These are phyloP conservation scores for Aspergillus affinis DNA, from an alignment of 495 filamentous ascomycete species.

Conservation along the genomic window DNA sequence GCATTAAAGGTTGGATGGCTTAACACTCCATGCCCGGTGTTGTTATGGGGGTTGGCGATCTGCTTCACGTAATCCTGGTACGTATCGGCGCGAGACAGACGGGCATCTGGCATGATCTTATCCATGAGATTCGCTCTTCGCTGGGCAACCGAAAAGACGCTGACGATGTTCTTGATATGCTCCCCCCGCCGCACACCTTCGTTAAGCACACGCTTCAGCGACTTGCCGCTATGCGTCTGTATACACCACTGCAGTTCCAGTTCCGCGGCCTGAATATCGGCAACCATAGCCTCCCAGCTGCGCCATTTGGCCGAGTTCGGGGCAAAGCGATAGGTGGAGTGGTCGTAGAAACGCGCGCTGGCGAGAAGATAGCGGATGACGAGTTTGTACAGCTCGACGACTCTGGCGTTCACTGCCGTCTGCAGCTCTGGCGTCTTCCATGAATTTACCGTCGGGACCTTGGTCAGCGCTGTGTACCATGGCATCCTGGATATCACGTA, in stretches of 20 bases:
- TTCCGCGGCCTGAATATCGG: background rate
- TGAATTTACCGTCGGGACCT: background rate
- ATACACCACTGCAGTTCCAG: background rate
- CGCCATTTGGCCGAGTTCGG: conserved; percentile 4
- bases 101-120: conserved; percentile 3
- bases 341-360: background rate
- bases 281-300: conserved; percentile 10
- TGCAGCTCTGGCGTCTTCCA: conserved; percentile 3
- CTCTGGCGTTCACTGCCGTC: background rate
- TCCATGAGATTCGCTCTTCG: background rate
- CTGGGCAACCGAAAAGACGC: conserved; percentile 4
- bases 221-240: background rate
- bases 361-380: conserved; percentile 5
- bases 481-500: conserved; percentile 5
- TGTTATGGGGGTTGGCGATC: conserved; percentile 2
- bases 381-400: conserved; percentile 1
- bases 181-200: background rate
- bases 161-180: background rate
- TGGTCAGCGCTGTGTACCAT: conserved; percentile 1
- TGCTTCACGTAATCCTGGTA: conserved; percentile 4
- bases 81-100: background rate
- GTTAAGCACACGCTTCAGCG: background rate
- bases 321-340: background rate
- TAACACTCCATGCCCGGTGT: conserved; percentile 4
- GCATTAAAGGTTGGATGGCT: background rate